phyloP scores from a whole-genome alignment of 2,329 filamentous ascomycete genomes.

The Aspergillus udagawae region DNA sequence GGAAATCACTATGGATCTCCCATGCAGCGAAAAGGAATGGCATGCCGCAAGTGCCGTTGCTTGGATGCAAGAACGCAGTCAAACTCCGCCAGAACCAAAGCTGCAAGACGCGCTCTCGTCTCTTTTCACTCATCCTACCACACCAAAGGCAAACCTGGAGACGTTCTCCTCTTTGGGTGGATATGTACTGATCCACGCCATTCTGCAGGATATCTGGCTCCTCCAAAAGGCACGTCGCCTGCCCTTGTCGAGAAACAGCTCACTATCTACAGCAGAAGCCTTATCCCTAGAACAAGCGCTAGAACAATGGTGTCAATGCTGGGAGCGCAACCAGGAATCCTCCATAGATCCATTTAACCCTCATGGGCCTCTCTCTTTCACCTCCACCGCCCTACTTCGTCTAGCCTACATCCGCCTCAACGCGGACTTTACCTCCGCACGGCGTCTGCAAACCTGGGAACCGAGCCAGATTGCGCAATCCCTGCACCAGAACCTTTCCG shows the following conservation, averaged over 20 bases:
- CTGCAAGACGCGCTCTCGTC: slow-evolving; percentile 26
- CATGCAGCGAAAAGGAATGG: slow-evolving; percentile 32
- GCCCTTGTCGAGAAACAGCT: slow-evolving; percentile 16
- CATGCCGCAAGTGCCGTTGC: slow-evolving; percentile 19
- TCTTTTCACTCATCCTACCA: slow-evolving; percentile 17
- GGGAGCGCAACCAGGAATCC: slow-evolving; percentile 34
- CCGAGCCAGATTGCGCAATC: slow-evolving; percentile 28
- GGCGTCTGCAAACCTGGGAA: slow-evolving; percentile 30
- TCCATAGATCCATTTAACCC: slow-evolving; percentile 33
- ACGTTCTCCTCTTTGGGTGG: slow-evolving; percentile 30
- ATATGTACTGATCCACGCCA: slow-evolving; percentile 30
- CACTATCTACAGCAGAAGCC: slow-evolving; percentile 22
- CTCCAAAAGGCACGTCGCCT: slow-evolving; percentile 31
- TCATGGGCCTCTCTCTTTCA: slow-evolving; percentile 31
- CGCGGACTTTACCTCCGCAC: slow-evolving; percentile 30
- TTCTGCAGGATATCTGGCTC: slow-evolving; percentile 33
- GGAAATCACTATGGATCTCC: slow-evolving; percentile 28
- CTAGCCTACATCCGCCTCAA: slow-evolving; percentile 33
- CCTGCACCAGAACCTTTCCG: slow-evolving; percentile 27
- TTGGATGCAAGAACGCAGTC: slow-evolving; percentile 24
- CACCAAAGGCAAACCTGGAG: slow-evolving; percentile 14
- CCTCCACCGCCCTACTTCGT: slow-evolving; percentile 29
- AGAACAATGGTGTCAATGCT: slow-evolving; percentile 34
- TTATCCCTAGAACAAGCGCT: slow-evolving; percentile 28
- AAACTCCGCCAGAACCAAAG: slow-evolving; percentile 21